These are phyloP conservation scores for Plantago lanceolata DNA, from an alignment of 305 asterid species.

Conservation along the genomic window DNA sequence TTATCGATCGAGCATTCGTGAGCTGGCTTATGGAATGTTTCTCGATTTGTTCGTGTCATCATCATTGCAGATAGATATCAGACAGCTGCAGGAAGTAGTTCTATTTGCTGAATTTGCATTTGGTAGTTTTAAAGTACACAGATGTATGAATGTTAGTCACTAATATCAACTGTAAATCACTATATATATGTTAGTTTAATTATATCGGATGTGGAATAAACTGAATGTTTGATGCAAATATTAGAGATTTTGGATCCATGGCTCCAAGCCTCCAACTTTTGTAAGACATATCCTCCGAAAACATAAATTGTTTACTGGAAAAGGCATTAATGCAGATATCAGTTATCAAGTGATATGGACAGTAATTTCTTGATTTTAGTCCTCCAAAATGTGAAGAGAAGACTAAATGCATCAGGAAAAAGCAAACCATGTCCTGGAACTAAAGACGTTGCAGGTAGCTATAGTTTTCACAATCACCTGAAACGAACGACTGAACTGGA, in stretches of 20 bases:
- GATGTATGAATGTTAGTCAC: slow-evolving; percentile 9
- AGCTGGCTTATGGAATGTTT: no score
- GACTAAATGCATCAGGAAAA: no score
- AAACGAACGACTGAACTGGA: no score
- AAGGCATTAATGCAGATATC: not conserved
- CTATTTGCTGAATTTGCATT: slow-evolving; percentile 18
- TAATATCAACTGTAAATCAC: slow-evolving; percentile 8
- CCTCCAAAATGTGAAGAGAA: no score
- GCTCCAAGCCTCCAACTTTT: not conserved
- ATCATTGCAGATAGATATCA: not conserved
- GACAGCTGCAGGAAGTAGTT: not conserved
- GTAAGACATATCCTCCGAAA: no score
- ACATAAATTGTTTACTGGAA: not conserved
- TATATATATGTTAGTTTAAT: slow-evolving; percentile 22
- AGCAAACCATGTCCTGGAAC: no score
- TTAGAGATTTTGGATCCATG: slow-evolving; percentile 17
- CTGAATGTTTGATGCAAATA: slow-evolving; percentile 20
- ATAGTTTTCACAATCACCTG: no score
- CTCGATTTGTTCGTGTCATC: not conserved
- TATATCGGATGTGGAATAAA: slow-evolving; percentile 30
- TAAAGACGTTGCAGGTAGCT: no score
- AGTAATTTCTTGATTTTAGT: no score
- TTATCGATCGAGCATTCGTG: not conserved
- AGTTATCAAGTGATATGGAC: no score
- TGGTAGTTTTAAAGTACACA: slow-evolving; percentile 23